A percentile compares a stretch with the other conserved stretches of the same genome.
Evolutionary conservation across 2,329 filamentous ascomycete genomes (phyloP).

Genomic region (Keithomyces neogunnii): DNA sequence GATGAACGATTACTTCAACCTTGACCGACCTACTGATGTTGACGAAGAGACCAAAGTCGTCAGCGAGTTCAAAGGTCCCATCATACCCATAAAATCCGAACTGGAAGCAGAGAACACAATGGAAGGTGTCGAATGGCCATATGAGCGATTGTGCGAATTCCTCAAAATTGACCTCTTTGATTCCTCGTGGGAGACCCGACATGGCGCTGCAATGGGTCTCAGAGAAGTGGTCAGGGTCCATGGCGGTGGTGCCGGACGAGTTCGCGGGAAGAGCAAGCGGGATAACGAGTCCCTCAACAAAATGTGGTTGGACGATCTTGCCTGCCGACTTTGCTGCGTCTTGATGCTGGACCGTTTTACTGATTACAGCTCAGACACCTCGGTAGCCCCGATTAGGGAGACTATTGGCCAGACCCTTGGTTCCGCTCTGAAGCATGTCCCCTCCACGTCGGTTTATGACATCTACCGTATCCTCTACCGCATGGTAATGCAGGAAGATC

Average conservation of each 20-base stretch:
- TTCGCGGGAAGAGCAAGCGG: constrained; percentile 56
- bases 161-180: constrained; percentile 92
- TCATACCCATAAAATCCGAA: constrained; percentile 75
- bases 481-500: constrained; percentile 85
- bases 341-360: constrained; percentile 97
- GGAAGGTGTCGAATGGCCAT: constrained; percentile 84
- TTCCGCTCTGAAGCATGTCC: constrained; percentile 77
- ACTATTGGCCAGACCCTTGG: constrained; percentile 91
- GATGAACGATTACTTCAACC: constrained; percentile 77
- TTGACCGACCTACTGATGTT: constrained; percentile 67
- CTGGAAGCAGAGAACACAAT: constrained; percentile 70
- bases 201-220: constrained; percentile 91
- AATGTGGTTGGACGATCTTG: constrained; percentile 85
- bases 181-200: constrained; percentile 86
- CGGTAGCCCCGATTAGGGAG: constrained; percentile 91
- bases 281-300: constrained; percentile 78
- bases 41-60: constrained; percentile 91
- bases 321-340: constrained; percentile 90
- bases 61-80: constrained; percentile 85
- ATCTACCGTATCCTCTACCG: constrained; percentile 79
- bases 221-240: constrained; percentile 90
- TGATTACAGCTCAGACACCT: constrained; percentile 95
- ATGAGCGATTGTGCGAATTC: constrained; percentile 87
- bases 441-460: constrained; percentile 67
- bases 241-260: constrained; percentile 75